Base-by-base conservation (phyloP, 306 rosid species). In the Pyrus betulifolia region DNA sequence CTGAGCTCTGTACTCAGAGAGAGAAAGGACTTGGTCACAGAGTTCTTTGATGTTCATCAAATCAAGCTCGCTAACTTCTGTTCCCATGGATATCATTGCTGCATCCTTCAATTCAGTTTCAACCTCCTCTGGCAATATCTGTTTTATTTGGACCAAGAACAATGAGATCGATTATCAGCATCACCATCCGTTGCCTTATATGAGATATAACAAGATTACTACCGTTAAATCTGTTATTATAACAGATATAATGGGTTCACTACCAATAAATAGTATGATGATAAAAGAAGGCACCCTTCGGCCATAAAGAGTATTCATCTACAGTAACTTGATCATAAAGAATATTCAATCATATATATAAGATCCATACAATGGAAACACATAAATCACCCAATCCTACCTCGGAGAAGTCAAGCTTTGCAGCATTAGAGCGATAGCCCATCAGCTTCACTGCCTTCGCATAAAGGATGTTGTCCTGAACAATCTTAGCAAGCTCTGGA, bases 31-130 rank as follows among this genome's bases (percentile, higher is more conserved):
- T 79, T 92, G 98, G 40, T 95, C 98, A 82, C 97, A 95, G 23
- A 95, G 91, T 74, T 90, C 92, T 77, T 80, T 83, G 70, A 92
- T 95, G 76, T 92, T 95, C 6, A 65, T 72, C 89, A 95, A 79
- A 85, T 95, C 98, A 75, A 91, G 91, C 69, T 94, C 98, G 74
- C 95, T 95, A 74, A 94, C 83, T 89, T 94, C 98, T 27, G 98
- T 94, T 86, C 97, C 98, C 97, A 95, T 95, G 15, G 97, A 95
- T 75, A 95, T 92, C 86, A 92, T 76, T 70, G 89, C 69, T 8
- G 96, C 98, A 70, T 95, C 97, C 85, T 95, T 95, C 84, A 95
- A 61, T 65, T 89, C 87, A 31, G 81, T 23, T 85, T 95, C 98
- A 69, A 95, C 87, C 63, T 92, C 97, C 55, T 95, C 96, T 1